Base-by-base conservation (phyloP, 78 protist genomes). In the Tieghemostelium lacteum region DNA sequence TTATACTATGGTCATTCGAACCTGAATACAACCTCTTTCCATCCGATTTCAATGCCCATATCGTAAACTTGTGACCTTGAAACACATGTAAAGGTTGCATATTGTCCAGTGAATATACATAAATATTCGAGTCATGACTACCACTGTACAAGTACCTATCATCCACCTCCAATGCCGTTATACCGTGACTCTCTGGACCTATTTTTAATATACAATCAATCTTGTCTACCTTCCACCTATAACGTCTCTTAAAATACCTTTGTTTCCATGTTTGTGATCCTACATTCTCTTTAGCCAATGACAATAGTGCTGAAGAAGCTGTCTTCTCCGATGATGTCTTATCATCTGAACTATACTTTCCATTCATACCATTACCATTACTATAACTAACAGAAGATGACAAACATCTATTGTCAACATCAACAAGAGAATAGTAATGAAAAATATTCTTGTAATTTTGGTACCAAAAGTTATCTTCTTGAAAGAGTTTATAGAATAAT, bases 41-140 rank as follows among this genome's bases (percentile, higher is more conserved):
- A 61, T 87, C 86, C 12, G 75, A 69, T 31, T 58, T 66, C 20
- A 87, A 49, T 49, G 93, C 85, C 93, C 93, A 87, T 17, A 87
- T 76, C 0, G 93, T 87, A 29, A 37, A 74, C 34, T 24, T 16
- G 57, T 87, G 93, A 4, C 86, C 93, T 8, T 42, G 16, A 6
- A 87, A 33, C n/a, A 70, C 39, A 19, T 34, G 62, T 36, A 73
- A 16, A 14, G 33, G 50, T 5, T 5, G n/a, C 40, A 62, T 63
- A 45, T 26, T 26, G 20, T 45, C 85, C 0, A 87, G 19, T 17
- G 29, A 26, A 64, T 76, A 75, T 33, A 87, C 22, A 29, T 69
- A 74, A 3, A 87, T 87, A 40, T 66, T 64, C 0, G 93, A 33
- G 55, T 87, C 93, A 60, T 87, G 93, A 5, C 86, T 74, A 10